Evolutionary conservation across 1,139 yeast species (phyloP).

Genomic region (Saccharomyces pastorianus): DNA sequence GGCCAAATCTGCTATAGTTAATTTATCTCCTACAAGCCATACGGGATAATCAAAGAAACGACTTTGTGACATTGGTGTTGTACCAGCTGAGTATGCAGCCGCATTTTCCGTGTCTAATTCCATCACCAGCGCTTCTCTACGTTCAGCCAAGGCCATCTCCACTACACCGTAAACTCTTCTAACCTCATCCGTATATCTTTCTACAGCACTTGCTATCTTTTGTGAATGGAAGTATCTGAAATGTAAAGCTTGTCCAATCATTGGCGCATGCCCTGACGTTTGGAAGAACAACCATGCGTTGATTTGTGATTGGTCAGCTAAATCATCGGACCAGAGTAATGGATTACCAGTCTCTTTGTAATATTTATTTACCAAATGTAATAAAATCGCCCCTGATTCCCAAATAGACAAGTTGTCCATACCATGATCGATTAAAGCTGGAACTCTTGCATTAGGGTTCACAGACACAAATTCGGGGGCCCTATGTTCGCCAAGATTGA

Average conservation of each 20-base stretch:
- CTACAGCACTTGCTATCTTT: constrained; percentile 81
- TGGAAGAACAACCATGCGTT: constrained; percentile 89
- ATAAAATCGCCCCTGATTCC: constrained; percentile 89
- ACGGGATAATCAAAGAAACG: constrained; percentile 88
- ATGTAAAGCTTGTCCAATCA: constrained; percentile 96
- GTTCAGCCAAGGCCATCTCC: constrained; percentile 91
- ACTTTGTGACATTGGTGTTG: constrained; percentile 78
- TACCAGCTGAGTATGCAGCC: constrained; percentile 81
- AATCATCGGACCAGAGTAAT: constrained; percentile 70
- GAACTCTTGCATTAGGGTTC: constrained; percentile 92
- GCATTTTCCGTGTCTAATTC: constrained; percentile 83
- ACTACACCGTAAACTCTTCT: constrained; percentile 89
- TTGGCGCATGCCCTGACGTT: constrained; percentile 94
- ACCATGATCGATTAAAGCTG: constrained; percentile 84
- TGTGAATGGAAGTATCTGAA: constrained; percentile 86
- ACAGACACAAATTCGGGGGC: constrained; percentile 88
- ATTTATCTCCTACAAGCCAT: constrained; percentile 88
- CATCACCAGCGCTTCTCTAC: constrained; percentile 84
- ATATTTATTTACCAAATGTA: constrained; percentile 64
- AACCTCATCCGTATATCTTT: constrained; percentile 87
- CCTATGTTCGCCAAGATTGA: constrained; percentile 82
- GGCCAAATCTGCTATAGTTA: constrained; percentile 84
- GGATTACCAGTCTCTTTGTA: constrained; percentile 66
- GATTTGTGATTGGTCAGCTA: constrained; percentile 79
- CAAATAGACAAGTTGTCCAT: constrained; percentile 74